phyloP scores from a whole-genome alignment of 2,329 filamentous ascomycete genomes.

The Plenodomus lindquistii region DNA sequence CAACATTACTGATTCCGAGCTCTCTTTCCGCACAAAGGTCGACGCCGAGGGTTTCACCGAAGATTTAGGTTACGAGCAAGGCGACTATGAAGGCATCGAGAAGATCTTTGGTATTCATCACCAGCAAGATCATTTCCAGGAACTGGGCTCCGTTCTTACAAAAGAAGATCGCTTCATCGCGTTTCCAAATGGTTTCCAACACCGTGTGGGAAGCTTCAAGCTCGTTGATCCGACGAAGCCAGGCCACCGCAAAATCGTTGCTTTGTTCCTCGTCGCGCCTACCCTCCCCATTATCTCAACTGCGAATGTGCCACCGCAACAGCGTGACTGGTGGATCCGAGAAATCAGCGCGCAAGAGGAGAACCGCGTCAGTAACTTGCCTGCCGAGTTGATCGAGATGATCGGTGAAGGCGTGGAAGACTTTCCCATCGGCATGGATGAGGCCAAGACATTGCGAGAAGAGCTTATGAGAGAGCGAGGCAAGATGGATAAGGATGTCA shows the following conservation, averaged over 20 bases:
- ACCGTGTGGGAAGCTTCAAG: slow-evolving; percentile 47
- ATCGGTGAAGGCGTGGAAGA: slow-evolving; percentile 11
- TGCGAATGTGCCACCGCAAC: slow-evolving; percentile 57
- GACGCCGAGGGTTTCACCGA: slow-evolving; percentile 4
- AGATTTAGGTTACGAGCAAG: slow-evolving; percentile 5
- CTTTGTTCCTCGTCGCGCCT: slow-evolving; percentile 64
- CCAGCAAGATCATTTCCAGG: slow-evolving; percentile 24
- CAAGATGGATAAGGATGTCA: slow-evolving; percentile 1
- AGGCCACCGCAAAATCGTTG: slow-evolving; percentile 61
- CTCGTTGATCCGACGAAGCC: slow-evolving; percentile 55
- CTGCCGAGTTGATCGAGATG: slow-evolving; percentile 19
- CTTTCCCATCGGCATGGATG: slow-evolving; percentile 20
- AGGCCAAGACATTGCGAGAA: slow-evolving; percentile 8
- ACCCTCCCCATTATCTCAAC: slow-evolving; percentile 55
- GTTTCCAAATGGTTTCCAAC: slow-evolving; percentile 10
- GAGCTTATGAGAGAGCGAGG: slow-evolving; percentile 15
- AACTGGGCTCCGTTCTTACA: background rate
- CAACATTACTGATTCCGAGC: slow-evolving; percentile 56
- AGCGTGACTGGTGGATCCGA: slow-evolving; percentile 49
- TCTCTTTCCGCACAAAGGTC: slow-evolving; percentile 28
- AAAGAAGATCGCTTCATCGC: background rate
- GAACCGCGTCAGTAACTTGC: slow-evolving; percentile 5
- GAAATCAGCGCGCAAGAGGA: background rate
- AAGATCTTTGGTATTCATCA: slow-evolving; percentile 41
- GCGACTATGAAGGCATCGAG: slow-evolving; percentile 24